Base-by-base conservation (phyloP, 495 filamentous ascomycete species). In the Penicillium psychrofluorescens region DNA sequence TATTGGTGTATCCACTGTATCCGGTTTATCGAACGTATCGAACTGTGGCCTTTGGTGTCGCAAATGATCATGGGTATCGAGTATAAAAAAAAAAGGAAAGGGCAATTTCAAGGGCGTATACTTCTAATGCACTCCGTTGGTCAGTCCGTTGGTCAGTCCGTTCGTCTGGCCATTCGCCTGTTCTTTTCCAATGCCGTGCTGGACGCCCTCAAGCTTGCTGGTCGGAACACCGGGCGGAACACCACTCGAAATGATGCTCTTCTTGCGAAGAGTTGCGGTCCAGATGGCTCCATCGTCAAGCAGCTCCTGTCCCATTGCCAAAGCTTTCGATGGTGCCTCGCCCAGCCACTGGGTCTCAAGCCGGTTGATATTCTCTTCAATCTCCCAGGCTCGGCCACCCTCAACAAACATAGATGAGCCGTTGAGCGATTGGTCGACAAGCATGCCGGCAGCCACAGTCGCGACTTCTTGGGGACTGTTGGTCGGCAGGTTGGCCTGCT, bases 321-420 rank as follows among this genome's bases (percentile, higher is more conserved):
- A 55, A 6, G 51, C 44, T 29, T 48, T 48, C 0, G 67, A 64
- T 12, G 70, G 64, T 29, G 60, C 61, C 45, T 66, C 59, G 1
- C 70, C 72, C 45, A 75, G 54, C 70, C 72, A 75, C 40, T 66
- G 50, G 10, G 61, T 49, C 50, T 68, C 63, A 1, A 67, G 47
- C 8, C 57, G 65, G 36, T 70, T 60, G 14, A 74, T 53, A 27
- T 72, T 71, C 31, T 57, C 56, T 38, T 77, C 72, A 16, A 70
- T 67, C 36, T 75, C 71, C 64, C 70, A 77, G 11, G 63, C 70
- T 29, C 70, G 61, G 0, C 68, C 70, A 11, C 72, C 72, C 28
- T 68, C 62, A 11, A 75, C 62, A 31, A 67, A 75, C 55, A 75
- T 71, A 1, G 64, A 70, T 29, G 54, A 67, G 14, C 67, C 74